Percentiles rank a stretch among this genome's conserved stretches.
Evolutionary conservation across 2,329 filamentous ascomycete species (phyloP).

Genomic region (Clathrospora elynae): DNA sequence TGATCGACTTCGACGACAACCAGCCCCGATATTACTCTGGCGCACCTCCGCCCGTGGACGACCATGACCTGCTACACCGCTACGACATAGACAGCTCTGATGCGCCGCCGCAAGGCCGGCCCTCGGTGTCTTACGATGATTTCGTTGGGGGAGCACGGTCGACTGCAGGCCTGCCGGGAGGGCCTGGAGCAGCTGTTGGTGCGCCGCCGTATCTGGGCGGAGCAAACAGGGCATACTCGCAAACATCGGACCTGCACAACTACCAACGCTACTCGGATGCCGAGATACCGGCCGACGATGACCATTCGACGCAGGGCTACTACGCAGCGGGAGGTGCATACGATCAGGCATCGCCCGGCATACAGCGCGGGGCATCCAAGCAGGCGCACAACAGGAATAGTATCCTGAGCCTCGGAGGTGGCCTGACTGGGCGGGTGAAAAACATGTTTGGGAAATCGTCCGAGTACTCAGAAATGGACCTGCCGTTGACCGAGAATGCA

Average conservation of each 20-base stretch:
- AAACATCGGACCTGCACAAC: conserved; percentile 82
- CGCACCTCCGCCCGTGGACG: conserved; percentile 76
- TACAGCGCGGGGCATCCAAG: conserved; percentile 57
- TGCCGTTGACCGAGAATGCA: conserved; percentile 83
- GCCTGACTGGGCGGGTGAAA: conserved; percentile 84
- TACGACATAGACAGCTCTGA: conserved; percentile 73
- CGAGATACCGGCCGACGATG: conserved; percentile 80
- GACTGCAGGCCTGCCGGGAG: conserved; percentile 50
- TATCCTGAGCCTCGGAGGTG: conserved; percentile 83
- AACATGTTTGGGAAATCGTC: conserved; percentile 85
- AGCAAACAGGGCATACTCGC: conserved; percentile 61
- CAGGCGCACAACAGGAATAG: conserved; percentile 79
- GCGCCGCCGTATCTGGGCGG: conserved; percentile 45
- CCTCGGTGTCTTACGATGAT: conserved; percentile 92
- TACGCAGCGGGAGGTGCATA: conserved; percentile 70
- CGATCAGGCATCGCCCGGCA: conserved; percentile 58
- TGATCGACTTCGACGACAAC: conserved; percentile 75
- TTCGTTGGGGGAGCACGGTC: conserved; percentile 75
- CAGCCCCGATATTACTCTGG: conserved; percentile 75
- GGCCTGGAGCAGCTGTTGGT: conserved; percentile 49
- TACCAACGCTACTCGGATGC: conserved; percentile 91
- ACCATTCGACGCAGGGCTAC: conserved; percentile 73
- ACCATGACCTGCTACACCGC: conserved; percentile 77
- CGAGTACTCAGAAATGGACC: conserved; percentile 96
- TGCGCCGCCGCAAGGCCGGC: conserved; percentile 67